These are phyloP conservation scores for Cadophora luteo-olivacea DNA, from an alignment of 2,329 filamentous ascomycete species.

Conservation along the genomic window DNA sequence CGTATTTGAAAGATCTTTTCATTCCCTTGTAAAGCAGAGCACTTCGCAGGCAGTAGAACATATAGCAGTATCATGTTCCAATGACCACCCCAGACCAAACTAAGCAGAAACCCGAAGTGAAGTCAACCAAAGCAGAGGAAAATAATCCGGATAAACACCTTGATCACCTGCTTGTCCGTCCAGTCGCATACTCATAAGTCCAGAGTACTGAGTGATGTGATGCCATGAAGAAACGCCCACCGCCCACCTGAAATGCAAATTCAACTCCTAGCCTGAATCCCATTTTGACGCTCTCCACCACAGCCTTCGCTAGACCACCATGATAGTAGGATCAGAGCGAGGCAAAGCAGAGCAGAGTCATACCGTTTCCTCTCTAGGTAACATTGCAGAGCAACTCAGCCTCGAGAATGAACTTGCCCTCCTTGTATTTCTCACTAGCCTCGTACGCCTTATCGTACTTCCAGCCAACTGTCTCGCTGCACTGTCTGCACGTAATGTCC, in stretches of 20 bases:
- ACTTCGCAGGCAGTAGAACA: not conserved
- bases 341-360: not conserved
- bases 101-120: not conserved
- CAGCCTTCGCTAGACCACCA: not conserved
- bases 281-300: not conserved
- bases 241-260: conserved; percentile 5
- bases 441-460: conserved; percentile 99
- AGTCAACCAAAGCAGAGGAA: not conserved
- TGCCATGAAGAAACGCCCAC: not conserved
- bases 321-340: not conserved
- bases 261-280: not conserved
- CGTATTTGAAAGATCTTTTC: not conserved
- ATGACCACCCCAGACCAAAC: not conserved
- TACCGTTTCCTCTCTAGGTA: conserved; percentile 45
- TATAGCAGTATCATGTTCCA: not conserved
- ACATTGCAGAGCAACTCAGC: conserved; percentile 87
- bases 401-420: conserved; percentile 97
- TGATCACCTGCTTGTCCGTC: not conserved
- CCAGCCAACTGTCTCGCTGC: conserved; percentile 93
- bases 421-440: conserved; percentile 93
- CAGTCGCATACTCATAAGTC: not conserved
- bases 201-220: not conserved
- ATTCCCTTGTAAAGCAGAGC: not conserved
- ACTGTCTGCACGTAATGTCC: conserved; percentile 90
- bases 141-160: not conserved